phyloP scores from a whole-genome alignment of 805 yeast genomes.

The Metschnikowia bowlesiae region DNA sequence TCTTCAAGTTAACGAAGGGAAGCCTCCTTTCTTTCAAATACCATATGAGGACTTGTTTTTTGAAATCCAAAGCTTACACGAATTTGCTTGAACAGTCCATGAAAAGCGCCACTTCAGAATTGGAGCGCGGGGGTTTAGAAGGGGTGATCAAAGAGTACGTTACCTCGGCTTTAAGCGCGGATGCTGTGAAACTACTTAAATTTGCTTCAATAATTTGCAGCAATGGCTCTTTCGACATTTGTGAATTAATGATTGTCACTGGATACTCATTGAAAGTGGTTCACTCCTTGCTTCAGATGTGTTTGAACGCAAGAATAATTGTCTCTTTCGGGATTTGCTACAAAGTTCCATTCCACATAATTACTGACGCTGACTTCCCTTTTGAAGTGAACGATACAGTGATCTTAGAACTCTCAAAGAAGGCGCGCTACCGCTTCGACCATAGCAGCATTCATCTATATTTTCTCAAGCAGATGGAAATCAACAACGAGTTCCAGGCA shows the following conservation, averaged over 20 bases:
- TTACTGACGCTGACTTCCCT: conserved; percentile 23
- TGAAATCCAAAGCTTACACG: neutral
- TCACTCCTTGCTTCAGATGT: conserved; percentile 27
- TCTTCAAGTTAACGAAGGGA: conserved; percentile 17
- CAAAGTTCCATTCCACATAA: conserved; percentile 44
- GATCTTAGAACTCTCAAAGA: conserved; percentile 31
- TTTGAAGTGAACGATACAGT: conserved; percentile 26
- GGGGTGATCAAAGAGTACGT: conserved; percentile 20
- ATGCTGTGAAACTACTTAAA: conserved; percentile 24
- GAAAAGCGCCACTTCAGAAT: neutral
- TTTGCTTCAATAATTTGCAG: conserved; percentile 41
- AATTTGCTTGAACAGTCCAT: conserved; percentile 2
- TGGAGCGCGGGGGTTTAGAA: conserved; percentile 13
- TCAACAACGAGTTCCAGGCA: conserved; percentile 22
- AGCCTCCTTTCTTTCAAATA: conserved; percentile 15
- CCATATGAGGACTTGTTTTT: conserved; percentile 8
- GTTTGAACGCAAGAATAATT: conserved; percentile 30
- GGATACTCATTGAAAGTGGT: conserved; percentile 30
- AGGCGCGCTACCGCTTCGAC: conserved; percentile 33
- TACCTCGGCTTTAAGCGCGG: conserved; percentile 15
- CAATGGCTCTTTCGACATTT: conserved; percentile 32
- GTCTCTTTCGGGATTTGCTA: conserved; percentile 39
- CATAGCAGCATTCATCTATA: conserved; percentile 39
- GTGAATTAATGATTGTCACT: conserved; percentile 37
- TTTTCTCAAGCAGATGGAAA: conserved; percentile 24